A percentile compares a stretch with the other conserved stretches of the same genome.
Evolutionary conservation across 176 grass and related monocot genomes (phyloP).

Genomic region (Aegilops longissima): DNA sequence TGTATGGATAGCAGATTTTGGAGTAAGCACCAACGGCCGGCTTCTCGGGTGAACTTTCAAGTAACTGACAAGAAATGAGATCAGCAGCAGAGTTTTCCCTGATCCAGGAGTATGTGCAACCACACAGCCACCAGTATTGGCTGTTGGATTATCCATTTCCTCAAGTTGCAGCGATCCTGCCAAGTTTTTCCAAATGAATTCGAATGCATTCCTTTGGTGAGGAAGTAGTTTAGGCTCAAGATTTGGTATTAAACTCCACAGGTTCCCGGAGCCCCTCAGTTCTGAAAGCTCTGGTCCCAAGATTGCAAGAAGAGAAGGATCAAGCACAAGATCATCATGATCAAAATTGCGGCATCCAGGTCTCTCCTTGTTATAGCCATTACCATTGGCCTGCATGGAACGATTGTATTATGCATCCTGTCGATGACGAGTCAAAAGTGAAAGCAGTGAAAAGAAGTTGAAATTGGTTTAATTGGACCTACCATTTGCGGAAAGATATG

Average conservation of each 20-base stretch:
- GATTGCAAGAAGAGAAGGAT: slow-evolving; percentile 36
- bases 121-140: slow-evolving; percentile 73
- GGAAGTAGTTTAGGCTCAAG: slow-evolving; percentile 59
- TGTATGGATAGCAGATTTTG: slow-evolving; percentile 81
- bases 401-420: background rate
- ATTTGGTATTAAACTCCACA: slow-evolving; percentile 64
- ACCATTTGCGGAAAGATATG: slow-evolving; percentile 77
- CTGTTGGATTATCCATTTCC: slow-evolving; percentile 47
- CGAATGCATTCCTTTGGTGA: slow-evolving; percentile 86
- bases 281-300: slow-evolving; percentile 36
- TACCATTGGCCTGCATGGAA: slow-evolving; percentile 37
- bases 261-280: slow-evolving; percentile 40
- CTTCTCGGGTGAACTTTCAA: slow-evolving; percentile 75
- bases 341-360: background rate
- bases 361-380: slow-evolving; percentile 47
- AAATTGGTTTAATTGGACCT: slow-evolving; percentile 20
- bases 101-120: slow-evolving; percentile 90
- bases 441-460: slow-evolving; percentile 1
- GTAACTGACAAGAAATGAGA: slow-evolving; percentile 84
- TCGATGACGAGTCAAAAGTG: background rate
- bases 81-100: slow-evolving; percentile 78
- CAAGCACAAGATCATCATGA: slow-evolving; percentile 30
- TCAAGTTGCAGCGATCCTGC: slow-evolving; percentile 55
- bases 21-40: slow-evolving; percentile 78
- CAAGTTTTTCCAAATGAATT: slow-evolving; percentile 89